Evolutionary conservation across 2,329 filamentous ascomycete species (phyloP).

Genomic region (Thielaviopsis musarum): DNA sequence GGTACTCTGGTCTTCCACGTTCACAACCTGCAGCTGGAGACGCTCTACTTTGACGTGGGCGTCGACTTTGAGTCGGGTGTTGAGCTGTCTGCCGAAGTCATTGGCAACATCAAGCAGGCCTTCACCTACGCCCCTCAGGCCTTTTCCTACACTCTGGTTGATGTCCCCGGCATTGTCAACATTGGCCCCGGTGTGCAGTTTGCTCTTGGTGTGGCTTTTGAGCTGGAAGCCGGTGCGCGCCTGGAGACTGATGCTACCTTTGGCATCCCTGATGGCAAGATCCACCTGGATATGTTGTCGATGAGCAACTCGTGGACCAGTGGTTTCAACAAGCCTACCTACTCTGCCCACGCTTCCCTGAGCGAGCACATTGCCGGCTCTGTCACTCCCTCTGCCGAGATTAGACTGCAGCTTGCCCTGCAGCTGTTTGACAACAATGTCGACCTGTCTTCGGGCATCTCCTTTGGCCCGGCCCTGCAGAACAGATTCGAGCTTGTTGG

Average conservation of each 20-base stretch:
- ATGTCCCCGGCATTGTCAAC: conserved; percentile 23
- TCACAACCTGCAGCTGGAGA: conserved; percentile 17
- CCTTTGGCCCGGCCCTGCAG: conserved; percentile 20
- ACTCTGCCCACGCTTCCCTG: conserved; percentile 20
- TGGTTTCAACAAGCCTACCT: conserved; percentile 15
- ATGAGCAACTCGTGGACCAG: conserved; percentile 18
- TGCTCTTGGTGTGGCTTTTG: conserved; percentile 21
- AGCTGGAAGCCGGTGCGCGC: conserved; percentile 18
- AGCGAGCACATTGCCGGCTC: conserved; percentile 18
- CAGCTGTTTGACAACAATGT: conserved; percentile 20
- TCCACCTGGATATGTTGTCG: conserved; percentile 23
- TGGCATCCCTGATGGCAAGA: conserved; percentile 19
- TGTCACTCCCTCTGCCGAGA: conserved; percentile 19
- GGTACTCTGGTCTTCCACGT: conserved; percentile 25
- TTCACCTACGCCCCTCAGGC: conserved; percentile 21
- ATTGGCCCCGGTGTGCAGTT: conserved; percentile 22
- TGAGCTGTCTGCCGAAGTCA: conserved; percentile 20
- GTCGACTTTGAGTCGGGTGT: conserved; percentile 21
- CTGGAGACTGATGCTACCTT: conserved; percentile 19
- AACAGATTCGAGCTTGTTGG: conserved; percentile 20
- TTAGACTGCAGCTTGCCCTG: conserved; percentile 23
- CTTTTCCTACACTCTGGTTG: conserved; percentile 22
- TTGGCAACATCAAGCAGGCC: conserved; percentile 19
- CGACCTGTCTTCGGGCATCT: conserved; percentile 22
- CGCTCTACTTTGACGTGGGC: conserved; percentile 26